Evolutionary conservation across 1,139 yeast species (phyloP), one percentile per base, ranked within the genome.

Genomic region (Lodderomyces elongisporus): DNA sequence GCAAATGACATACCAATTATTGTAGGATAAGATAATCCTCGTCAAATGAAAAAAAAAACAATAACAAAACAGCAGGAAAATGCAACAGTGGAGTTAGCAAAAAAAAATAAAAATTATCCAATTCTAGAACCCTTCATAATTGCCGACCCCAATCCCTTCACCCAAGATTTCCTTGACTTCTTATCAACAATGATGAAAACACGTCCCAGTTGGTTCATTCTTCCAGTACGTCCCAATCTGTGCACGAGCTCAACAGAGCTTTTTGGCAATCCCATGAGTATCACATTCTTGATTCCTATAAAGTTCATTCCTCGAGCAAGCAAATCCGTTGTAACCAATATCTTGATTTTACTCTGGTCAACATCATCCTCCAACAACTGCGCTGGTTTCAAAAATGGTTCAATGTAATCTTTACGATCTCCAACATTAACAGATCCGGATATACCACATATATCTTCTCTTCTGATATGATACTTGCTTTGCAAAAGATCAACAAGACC

Each of bases 151-250:
- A 89, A 66, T 3, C 94, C 95, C 49, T 80, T 80, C 18, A 89
- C 80, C 91, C 95, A 88, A 6, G 84, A 70, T 48, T 81, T 79
- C 18, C 63, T 63, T 32, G 85, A 81, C 46, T 72, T 72, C 44
- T 79, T 78, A 46, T 81, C 82, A 22, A 66, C 66, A 38, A 89
- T 77, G 47, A 89, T 65, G 46, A 87, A 80, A 2, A 85, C 96
- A 41, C 96, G 70, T 13, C 98, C 98, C 28, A 82, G 70, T 52
- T 84, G 88, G 34, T 83, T 84, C 82, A 88, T 82, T 52, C 98
- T 67, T 4, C 96, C 97, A 0, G 97, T 91, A 59, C 98, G 74
- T 2, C 98, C 98, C 4, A 88, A 81, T 41, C 98, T 67, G 52
- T 91, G 98, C 14, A 91, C 77, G 38, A 91, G 66, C 56, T 89